These are phyloP conservation scores for Sarocladium oryzae DNA, from an alignment of 2,329 filamentous ascomycete species.

Conservation along the genomic window DNA sequence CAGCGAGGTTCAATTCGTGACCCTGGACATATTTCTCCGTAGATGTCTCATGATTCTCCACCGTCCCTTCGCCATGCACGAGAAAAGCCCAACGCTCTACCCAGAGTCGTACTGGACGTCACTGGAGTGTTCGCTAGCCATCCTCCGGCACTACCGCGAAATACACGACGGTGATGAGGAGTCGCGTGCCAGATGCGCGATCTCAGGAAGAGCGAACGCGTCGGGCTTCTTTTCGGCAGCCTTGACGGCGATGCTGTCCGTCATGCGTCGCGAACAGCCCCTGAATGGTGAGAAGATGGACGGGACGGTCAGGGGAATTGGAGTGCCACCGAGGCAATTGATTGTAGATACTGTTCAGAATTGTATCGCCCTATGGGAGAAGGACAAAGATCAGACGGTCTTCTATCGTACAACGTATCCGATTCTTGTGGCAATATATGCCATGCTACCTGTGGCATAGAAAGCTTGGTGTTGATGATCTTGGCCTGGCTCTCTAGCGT, in stretches of 20 bases:
- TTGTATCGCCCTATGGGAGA: constrained; percentile 29
- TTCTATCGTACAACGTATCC: constrained; percentile 28
- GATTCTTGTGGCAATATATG: constrained; percentile 22
- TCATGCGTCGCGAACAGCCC: constrained; percentile 27
- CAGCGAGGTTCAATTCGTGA: constrained; percentile 24
- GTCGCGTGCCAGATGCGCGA: constrained; percentile 18
- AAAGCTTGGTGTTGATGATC: neutral
- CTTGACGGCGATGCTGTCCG: constrained; percentile 26
- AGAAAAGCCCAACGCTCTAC: constrained; percentile 24
- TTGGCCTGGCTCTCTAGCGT: too few relatives aligned
- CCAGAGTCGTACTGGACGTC: constrained; percentile 31
- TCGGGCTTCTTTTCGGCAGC: constrained; percentile 30
- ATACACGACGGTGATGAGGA: constrained; percentile 23
- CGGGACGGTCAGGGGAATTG: constrained; percentile 13
- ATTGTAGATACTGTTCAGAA: constrained; percentile 27
- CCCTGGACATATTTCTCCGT: constrained; percentile 28
- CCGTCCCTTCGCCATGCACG: constrained; percentile 27
- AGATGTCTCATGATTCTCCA: constrained; percentile 30
- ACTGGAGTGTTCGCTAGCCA: constrained; percentile 28
- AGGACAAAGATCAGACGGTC: constrained; percentile 27
- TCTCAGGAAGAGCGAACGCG: constrained; percentile 27
- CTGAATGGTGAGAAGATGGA: constrained; percentile 20
- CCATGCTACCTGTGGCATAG: constrained; percentile 18
- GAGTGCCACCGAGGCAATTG: constrained; percentile 27
- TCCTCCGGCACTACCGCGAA: constrained; percentile 29